Conservation (phyloP, 2,329 filamentous ascomycete genomes). For the Stemphylium lycopersici region DNA sequence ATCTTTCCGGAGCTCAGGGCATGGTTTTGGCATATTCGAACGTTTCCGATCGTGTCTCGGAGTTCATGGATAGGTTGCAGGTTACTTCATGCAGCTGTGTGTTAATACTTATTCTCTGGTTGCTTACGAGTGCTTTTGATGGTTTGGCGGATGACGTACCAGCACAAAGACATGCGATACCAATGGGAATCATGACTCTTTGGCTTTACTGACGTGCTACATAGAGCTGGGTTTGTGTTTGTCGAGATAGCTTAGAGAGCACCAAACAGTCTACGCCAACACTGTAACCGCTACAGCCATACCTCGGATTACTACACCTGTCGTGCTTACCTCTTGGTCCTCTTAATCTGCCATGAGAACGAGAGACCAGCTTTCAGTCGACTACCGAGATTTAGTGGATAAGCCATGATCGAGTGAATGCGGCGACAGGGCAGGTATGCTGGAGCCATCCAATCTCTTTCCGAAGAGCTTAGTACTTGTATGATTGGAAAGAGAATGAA, state of each 20-base stretch:
- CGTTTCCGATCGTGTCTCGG: constrained; percentile 20
- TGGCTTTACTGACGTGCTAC: neutral
- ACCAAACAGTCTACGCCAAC: neutral
- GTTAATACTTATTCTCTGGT: constrained; percentile 25
- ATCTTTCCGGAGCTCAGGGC: constrained; percentile 14
- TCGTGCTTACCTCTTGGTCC: too few species aligned
- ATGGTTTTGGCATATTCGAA: constrained; percentile 21
- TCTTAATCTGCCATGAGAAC: too few species aligned
- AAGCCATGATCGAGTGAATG: too few species aligned
- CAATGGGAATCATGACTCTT: neutral
- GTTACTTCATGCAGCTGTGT: constrained; percentile 30
- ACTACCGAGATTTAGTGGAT: too few species aligned
- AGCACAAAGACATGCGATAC: neutral
- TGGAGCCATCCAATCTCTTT: too few species aligned
- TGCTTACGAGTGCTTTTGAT: neutral
- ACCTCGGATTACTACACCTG: too few species aligned
- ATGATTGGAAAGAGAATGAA: too few species aligned
- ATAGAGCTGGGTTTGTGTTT: too few species aligned
- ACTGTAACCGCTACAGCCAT: too few species aligned
- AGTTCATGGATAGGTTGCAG: constrained; percentile 32
- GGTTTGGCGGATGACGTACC: neutral
- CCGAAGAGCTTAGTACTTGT: too few species aligned
- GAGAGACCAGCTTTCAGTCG: too few species aligned
- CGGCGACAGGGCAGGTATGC: too few species aligned
- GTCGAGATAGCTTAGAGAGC: neutral